Base-by-base conservation (phyloP, 1,284 basidiomycete genomes). In the Melanopsichium pennsylvanicum region DNA sequence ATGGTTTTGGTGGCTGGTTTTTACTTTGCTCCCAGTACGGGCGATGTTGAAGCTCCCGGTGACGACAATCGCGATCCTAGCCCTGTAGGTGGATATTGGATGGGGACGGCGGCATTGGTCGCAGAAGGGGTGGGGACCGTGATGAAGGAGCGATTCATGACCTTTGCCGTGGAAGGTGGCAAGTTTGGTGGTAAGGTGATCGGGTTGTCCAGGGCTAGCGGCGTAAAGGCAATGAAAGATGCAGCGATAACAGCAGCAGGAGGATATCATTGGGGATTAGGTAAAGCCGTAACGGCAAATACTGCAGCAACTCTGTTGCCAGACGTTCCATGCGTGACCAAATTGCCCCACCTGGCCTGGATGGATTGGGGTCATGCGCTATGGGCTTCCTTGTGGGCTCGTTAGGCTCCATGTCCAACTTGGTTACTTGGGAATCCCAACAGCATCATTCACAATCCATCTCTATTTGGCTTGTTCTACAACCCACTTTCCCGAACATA, bases 1-100 rank as follows among this genome's bases (percentile, higher is more conserved):
- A 52, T 72, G 33, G 79, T 81, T 22, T 48, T 81, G 22, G 68
- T 79, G 18, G 69, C 74, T 3, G 79, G 79, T 23, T 81, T 81
- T 57, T 79, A 72, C 60, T 81, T 79, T 68, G 78, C 79, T 0
- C 79, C 79, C 0, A 16, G 37, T 5, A 74, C 71, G 18, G 75
- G 75, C 2, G 75, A 78, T 55, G 56, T 55, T 16, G 72, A 78
- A 45, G 55, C 40, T 35, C 75, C 75, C 0, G 73, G 68, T 2
- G 75, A 75, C 25, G 67, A 64, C 18, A 68, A 68, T 16, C 40
- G 59, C 8, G 48, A 34, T 27, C 32, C 21, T 6, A 29, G 39
- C 8, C 19, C 31, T 5, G 31, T 9, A 32, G 54, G 46, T 38
- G 18, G 22, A 12, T 13, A 35, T 11, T 29, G 21, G 23, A 31